Evolutionary conservation across 257 asterid species (phyloP), one percentile per base, ranked within the genome.

Genomic region (Jacaranda mimosifolia): DNA sequence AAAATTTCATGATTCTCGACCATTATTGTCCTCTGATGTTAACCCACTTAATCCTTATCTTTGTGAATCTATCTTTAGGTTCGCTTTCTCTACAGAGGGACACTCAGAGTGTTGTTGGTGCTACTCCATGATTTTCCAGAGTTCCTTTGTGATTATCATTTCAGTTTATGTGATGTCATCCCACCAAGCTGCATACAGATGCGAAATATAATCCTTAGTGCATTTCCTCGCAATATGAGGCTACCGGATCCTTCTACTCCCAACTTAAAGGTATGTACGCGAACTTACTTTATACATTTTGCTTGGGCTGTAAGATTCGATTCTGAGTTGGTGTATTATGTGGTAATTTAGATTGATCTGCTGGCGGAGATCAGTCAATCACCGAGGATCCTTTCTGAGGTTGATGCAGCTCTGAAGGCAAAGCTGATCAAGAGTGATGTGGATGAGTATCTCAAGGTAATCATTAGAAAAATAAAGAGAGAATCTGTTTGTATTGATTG

Each of bases 201-300:
- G 98, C 89, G 99, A 56, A 96, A 94, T 81, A 91, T 96, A 67
- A 88, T 96, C 72, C 97, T 96, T 32, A 91, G 97, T 85, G 99
- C 99, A 48, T 96, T 93, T 85, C 99, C 99, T 81, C 98, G 97
- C 80, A 93, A 92, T 81, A 96, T 96, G 97, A 90, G 97, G 87
- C 89, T 93, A 26, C 99, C 99, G 0, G 99, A 96, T 85, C 99
- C 99, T 19, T 90, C 98, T 45, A 91, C 97, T 4, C 99, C 99
- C 55, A 93, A 96, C 88, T 80, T 96, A 40, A 96, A 96, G 98
- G 97, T 93, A 18, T 12, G 19, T 63, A 8, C 13, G 9, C 40
- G 15, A 64, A 45, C 58, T 58, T 40, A 62, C 26, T 35, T 14
- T 51, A 12, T 67, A 11, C 10, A 0, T 66, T 63, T 75, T 70